Evolutionary conservation across 2,329 filamentous ascomycete species (phyloP), one percentile per base, ranked within the genome.

Genomic region (Neoarthrinium moseri): DNA sequence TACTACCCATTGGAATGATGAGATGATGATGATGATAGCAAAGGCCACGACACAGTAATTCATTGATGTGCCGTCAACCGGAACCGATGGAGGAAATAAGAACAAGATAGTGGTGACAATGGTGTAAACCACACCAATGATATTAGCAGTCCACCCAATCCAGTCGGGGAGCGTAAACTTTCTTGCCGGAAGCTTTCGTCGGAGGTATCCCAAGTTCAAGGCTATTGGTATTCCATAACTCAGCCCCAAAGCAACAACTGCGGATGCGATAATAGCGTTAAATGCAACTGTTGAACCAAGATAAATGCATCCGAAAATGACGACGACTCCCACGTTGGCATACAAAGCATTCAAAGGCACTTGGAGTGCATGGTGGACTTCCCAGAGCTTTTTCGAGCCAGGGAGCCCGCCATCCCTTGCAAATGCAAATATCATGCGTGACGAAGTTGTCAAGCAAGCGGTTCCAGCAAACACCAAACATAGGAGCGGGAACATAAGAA

Each of bases 141-240:
- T 47, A 56, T 87, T 87, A 18, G 76, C 71, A 17, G 73, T 65
- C 83, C 83, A 87, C n/a, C 75, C 83, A 26, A 84, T 47, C 29
- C 64, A 61, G 20, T 64, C 70, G 0, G 79, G 72, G 4, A 87
- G 66, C 17, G 71, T 71, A 57, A 87, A 87, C 0, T 75, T 58
- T 35, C 83, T 66, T 36, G 78, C 72, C 0, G 86, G 86, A 4
- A 89, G 67, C 69, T 81, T 81, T 38, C 72, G 80, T 5, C 86
- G 77, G 6, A 86, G 84, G 1, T 83, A 79, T 2, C 87, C 61
- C 45, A 82, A 77, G 54, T 90, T 88, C 52, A 91, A 81, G 0
- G 78, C 72, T 37, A 88, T 79, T 0, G 87, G 88, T 30, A 91
- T 87, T 4, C 79, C 87, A 54, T 91, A 91, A 2, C 83, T 85